Evolutionary conservation across 2,329 filamentous ascomycete genomes (phyloP), one percentile per base, ranked within the genome.

Genomic region (Chrysoporthe deuterocubensis): DNA sequence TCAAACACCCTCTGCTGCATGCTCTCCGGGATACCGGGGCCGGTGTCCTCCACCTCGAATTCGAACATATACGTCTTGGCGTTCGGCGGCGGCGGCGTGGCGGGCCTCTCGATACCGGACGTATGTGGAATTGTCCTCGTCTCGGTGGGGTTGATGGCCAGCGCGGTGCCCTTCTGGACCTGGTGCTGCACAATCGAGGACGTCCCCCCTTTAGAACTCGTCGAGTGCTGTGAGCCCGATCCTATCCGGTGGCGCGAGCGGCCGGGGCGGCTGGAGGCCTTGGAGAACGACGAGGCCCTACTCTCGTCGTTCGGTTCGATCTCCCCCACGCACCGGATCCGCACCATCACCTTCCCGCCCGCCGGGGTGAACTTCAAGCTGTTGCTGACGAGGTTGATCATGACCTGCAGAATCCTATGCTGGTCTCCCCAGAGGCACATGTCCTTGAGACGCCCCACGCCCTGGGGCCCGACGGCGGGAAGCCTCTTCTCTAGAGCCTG

Each of bases 401-500:
- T 87, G n/a, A 97, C 92, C 76, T 97, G 94, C 37, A 97, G 81
- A 50, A 97, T 96, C 57, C 94, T 86, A 75, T 97, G 93, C 72
- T 96, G 92, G 73, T 97, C 94, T n/a, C 94, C 94, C 89, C 92
- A 96, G 1, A 97, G 82, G 62, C 92, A 90, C 90, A 96, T 94
- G 71, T 97, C 93, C 75, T 92, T 92, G 34, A 97, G 78, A 21
- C 90, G 84, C 11, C 90, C 91, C 3, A 87, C 83, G 4, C 90
- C 90, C 42, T 83, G 81, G 1, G 90, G 90, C 0, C 90, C 90
- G 18, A 90, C 80, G 2, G 87, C 88, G 13, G 87, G 86, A 16
- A 87, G 78, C 18, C 74, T 80, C 67, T 74, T 79, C 46, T 81
- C 79, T 44, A 75, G 71, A 54, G 74, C 74, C 59, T 60, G 72